These are phyloP conservation scores for Tylopilus vinaceipallidus DNA, from an alignment of 768 basidiomycete species.

Conservation along the genomic window DNA sequence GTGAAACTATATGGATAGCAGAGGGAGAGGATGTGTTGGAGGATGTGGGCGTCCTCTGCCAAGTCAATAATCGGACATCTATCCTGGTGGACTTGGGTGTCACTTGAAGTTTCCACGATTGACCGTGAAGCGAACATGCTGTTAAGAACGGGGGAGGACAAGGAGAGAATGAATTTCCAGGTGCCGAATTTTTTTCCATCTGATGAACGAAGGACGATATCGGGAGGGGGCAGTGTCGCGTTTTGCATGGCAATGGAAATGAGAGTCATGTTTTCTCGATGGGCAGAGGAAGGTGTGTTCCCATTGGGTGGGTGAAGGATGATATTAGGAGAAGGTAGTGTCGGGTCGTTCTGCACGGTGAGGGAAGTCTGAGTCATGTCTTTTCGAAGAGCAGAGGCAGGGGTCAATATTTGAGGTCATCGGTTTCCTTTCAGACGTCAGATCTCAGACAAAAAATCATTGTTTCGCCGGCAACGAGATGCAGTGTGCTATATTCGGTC, in stretches of 20 bases:
- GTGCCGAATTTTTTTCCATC: constrained; percentile 1
- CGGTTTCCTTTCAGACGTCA: no score
- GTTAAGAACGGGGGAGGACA: constrained; percentile 14
- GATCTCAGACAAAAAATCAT: no score
- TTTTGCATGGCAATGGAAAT: constrained; percentile 10
- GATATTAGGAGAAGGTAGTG: no score
- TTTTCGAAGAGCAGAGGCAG: no score
- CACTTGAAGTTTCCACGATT: neutral
- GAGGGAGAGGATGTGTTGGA: constrained; percentile 7
- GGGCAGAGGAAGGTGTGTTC: no score
- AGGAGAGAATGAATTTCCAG: constrained; percentile 8
- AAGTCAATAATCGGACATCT: constrained; percentile 8
- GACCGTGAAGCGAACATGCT: constrained; percentile 13
- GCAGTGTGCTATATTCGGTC: no score
- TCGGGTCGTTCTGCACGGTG: no score
- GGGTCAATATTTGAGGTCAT: no score
- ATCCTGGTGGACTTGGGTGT: neutral
- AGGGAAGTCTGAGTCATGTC: no score
- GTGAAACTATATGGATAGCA: constrained; percentile 6
- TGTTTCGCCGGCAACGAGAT: no score
- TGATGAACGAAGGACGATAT: constrained; percentile 16
- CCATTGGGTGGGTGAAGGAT: no score
- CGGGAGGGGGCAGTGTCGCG: neutral
- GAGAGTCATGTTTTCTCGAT: no score
- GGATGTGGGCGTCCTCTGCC: constrained; percentile 7